Evolutionary conservation across 495 filamentous ascomycete species (phyloP), one percentile per base, ranked within the genome.

Genomic region (Podospora sp.): DNA sequence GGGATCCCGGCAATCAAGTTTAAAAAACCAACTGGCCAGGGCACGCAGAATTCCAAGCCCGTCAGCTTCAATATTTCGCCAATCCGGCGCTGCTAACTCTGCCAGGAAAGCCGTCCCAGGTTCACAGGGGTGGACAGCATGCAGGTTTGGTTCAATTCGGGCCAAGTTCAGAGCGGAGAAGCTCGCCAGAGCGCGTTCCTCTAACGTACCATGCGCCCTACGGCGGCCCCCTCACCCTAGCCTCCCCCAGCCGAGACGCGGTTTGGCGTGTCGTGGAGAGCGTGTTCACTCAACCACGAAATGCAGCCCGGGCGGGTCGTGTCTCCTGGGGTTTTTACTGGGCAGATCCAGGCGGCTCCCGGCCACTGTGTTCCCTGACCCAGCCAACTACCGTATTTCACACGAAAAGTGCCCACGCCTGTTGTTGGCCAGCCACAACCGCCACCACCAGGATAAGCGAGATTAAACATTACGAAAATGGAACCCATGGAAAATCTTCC

Each of bases 261-360:
- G 60, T 29, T 53, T 50, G 56, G 21, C 25, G 22, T 33, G 18
- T 9, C 52, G 29, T 66, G 50, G 64, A 33, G 33, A 56, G 40
- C 57, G 65, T 63, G 65, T 18, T 29, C n/a, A 6, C 36, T 46
- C 22, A 27, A 25, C 35, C 57, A 25, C 24, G 29, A 60, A 60
- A 21, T 12, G n/a, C 26, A 40, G 35, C 46, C 40, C 29, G 29
- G 29, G 25, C 60, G 40, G 46, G 46, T 53, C 62, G 62, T 24
- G 62, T 63, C 26, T 53, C 18, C 62, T n/a, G 62, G 62, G 60
- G 26, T 53, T 53, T 53, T 35, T 46, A 63, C 40, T 63, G 62
- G 62, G 11, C 26, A 51, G 62, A 22, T n/a, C 62, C 16, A 63
- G 51, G 62, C 62, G 62, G 40, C 62, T 29, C 22, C 46, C 26